These are phyloP conservation scores for Xerocomus nothofagi DNA, from an alignment of 1,284 basidiomycete genomes.

Conservation along the genomic window DNA sequence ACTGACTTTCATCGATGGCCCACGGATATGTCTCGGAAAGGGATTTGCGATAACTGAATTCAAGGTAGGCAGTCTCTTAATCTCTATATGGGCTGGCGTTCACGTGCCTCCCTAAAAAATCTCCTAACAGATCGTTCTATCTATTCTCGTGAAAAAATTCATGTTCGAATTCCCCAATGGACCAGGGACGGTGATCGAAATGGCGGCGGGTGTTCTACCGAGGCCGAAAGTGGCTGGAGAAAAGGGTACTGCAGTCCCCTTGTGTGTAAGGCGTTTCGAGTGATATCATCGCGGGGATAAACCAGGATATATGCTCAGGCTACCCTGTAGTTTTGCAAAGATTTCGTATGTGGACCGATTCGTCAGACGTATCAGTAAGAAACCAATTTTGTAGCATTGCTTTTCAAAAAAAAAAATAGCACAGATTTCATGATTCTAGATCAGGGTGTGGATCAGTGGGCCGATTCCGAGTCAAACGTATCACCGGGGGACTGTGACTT, in stretches of 20 bases:
- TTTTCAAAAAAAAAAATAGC: too few relatives aligned
- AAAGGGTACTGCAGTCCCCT: slow-evolving; percentile 40
- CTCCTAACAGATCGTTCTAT: slow-evolving; percentile 42
- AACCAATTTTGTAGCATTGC: too few relatives aligned
- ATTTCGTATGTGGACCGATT: too few relatives aligned
- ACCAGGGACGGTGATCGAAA: slow-evolving; percentile 39
- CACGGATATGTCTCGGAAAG: slow-evolving; percentile 34
- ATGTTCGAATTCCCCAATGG: slow-evolving; percentile 47
- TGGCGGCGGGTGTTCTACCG: slow-evolving; percentile 37
- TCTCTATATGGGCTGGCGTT: too few relatives aligned
- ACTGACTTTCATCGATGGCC: slow-evolving; percentile 34
- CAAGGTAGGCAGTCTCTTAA: slow-evolving; percentile 21
- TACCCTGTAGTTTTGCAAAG: too few relatives aligned
- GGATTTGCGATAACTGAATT: slow-evolving; percentile 35
- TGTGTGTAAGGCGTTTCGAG: slow-evolving; percentile 36
- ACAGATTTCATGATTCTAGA: too few relatives aligned
- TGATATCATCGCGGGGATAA: too few relatives aligned
- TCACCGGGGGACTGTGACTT: too few relatives aligned
- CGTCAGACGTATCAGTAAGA: too few relatives aligned
- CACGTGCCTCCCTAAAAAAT: not conserved
- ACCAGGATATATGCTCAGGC: too few relatives aligned
- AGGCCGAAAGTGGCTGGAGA: slow-evolving; percentile 47
- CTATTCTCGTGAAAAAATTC: slow-evolving; percentile 46
- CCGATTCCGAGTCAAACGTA: too few relatives aligned
- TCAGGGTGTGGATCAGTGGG: too few relatives aligned